Evolutionary conservation across 2,329 filamentous ascomycete genomes (phyloP), one percentile per base, ranked within the genome.

Genomic region (Penicillium sumatraense): DNA sequence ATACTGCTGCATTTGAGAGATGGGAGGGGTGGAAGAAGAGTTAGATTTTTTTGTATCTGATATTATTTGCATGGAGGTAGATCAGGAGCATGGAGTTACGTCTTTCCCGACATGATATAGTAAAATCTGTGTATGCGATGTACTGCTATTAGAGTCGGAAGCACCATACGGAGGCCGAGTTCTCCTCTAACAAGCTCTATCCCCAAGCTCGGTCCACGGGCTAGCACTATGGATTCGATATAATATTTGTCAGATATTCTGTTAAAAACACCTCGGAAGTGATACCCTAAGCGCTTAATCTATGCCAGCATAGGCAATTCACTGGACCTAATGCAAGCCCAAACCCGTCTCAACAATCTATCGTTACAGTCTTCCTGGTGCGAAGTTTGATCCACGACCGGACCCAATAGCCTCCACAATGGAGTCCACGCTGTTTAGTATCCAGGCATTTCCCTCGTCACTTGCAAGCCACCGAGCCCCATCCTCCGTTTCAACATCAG

Each of bases 401-500:
- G 80, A 63, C 5, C 77, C 71, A 63, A 82, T 74, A 4, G 73
- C 73, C 53, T 74, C 71, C 3, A 88, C 84, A 58, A 89, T 81
- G 54, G 77, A 73, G 74, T 90, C 87, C 2, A 89, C 79, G 60
- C 78, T 82, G 58, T 82, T 74, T 61, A 89, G 67, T 51, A 89
- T 73, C 87, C 87, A 89, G 36, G 79, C 70, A 67, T 80, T 87
- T 0, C 87, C 87, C 63, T 87, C 86, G 57, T 90, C 85, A 26
- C 80, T 80, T 1, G 85, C 85, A 63, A 88, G 70, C 86, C 86
- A 89, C 63, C 77, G 75, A 1, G 80, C 82, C 1, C 80, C 83
- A 53, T 82, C 75, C 7, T 81, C 81, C 0, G 78, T 80, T 60
- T 83, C 63, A 11, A 63, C 57, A 62, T 64, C 63, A 20, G 40